These are phyloP conservation scores for Penicillium herquei DNA, from an alignment of 495 filamentous ascomycete species.

Conservation along the genomic window DNA sequence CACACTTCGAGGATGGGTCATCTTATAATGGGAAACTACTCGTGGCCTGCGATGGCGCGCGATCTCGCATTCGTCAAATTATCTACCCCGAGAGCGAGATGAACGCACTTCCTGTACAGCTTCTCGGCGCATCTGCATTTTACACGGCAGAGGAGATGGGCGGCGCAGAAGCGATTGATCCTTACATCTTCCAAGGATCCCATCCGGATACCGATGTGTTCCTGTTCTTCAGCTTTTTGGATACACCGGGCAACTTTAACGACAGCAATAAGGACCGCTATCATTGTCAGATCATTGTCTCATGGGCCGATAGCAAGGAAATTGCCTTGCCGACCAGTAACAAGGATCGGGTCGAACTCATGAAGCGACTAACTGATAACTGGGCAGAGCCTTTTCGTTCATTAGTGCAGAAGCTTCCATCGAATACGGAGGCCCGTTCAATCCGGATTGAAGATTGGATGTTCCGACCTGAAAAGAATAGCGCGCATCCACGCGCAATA, in stretches of 20 bases:
- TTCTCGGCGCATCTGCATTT: slow-evolving; percentile 45
- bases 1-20: slow-evolving; percentile 52
- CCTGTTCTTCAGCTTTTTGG: slow-evolving; percentile 55
- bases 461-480: slow-evolving; percentile 22
- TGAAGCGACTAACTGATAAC: slow-evolving; percentile 50
- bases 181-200: slow-evolving; percentile 60
- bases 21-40: slow-evolving; percentile 47
- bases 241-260: slow-evolving; percentile 46
- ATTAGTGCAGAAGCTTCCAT: slow-evolving; percentile 44
- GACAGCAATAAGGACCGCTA: slow-evolving; percentile 36
- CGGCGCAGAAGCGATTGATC: slow-evolving; percentile 51
- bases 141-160: slow-evolving; percentile 40
- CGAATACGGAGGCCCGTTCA: slow-evolving; percentile 45
- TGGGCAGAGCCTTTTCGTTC: slow-evolving; percentile 58
- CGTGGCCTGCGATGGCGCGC: slow-evolving; percentile 56
- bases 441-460: slow-evolving; percentile 59
- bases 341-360: slow-evolving; percentile 43
- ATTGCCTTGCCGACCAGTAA: slow-evolving; percentile 43
- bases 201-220: slow-evolving; percentile 56
- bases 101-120: slow-evolving; percentile 44
- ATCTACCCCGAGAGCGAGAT: slow-evolving; percentile 39
- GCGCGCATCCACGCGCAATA: slow-evolving; percentile 40
- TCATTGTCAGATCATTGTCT: slow-evolving; percentile 51
- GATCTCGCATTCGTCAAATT: slow-evolving; percentile 41
- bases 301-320: slow-evolving; percentile 46